Evolutionary conservation across 2,329 filamentous ascomycete genomes (phyloP), one percentile per base, ranked within the genome.

Genomic region (Fusarium sp.): DNA sequence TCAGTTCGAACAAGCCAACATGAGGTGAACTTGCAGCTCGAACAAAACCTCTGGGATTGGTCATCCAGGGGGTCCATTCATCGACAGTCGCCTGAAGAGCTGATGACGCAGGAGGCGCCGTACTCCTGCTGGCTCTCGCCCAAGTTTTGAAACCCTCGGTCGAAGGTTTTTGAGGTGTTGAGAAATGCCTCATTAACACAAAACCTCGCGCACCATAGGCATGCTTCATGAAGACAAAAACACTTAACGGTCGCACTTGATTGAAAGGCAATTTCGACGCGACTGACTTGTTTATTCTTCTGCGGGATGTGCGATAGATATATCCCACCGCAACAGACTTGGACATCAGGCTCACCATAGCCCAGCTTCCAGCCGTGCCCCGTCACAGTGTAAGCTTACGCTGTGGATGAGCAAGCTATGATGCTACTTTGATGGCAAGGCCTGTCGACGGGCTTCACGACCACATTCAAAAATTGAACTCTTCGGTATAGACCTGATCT

Each of bases 1-100:
- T 79, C 88, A 89, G 52, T 93, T 93, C 77, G 89, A 91, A 66
- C 88, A 87, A 49, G 84, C 85, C 77, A 88, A 86, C 71, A 86
- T 83, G 78, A 77, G 81, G 68, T 84, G 79, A 75, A 70, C 28
- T 44, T 13, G 37, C 26, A 61, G 38, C 42, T 60, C 28, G 38
- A 54, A 50, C 24, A 50, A 18, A 35, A 48, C 33, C 54, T 60
- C 53, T 63, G 43, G 50, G 47, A 52, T 18, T 69, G 50, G 39
- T 55, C 42, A 33, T 18, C 63, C 53, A 53, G 57, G 53, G 55
- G 64, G 48, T 52, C 48, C 37, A 60, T 43, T 47, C 38, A 63
- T 50, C 56, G 64, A 71, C 49, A 57, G 41, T 57, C 44, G 49
- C 52, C 52, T 54, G 57, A 24, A 56, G 44, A 71, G 59, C 52